phyloP scores from a whole-genome alignment of 2,329 filamentous ascomycete species.

The Diplodia corticola region DNA sequence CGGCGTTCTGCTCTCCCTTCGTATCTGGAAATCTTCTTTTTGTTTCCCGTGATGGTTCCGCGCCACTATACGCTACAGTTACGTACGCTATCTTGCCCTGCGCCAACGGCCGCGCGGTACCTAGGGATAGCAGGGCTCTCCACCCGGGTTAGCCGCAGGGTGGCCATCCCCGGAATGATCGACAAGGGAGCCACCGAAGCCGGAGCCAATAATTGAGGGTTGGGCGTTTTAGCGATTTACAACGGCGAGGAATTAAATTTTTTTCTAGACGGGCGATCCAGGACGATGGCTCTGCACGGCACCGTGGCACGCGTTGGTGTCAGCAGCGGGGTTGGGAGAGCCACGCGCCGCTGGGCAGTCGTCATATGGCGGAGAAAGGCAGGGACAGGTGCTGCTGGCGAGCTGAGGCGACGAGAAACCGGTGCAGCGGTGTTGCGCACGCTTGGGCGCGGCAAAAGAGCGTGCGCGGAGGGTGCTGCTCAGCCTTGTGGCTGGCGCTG shows the following conservation, averaged over 20 bases:
- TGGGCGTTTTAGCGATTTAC: background rate
- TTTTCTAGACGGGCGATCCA: background rate
- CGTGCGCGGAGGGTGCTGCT: background rate
- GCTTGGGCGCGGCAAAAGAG: background rate
- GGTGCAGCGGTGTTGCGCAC: background rate
- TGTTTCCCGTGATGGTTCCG: no score
- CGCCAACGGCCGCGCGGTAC: background rate
- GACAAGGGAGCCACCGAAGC: conserved; percentile 3
- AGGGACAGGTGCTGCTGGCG: background rate
- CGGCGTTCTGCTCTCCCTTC: background rate
- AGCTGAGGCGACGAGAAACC: background rate
- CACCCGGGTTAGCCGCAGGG: background rate
- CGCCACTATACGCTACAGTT: background rate
- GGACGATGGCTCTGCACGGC: background rate
- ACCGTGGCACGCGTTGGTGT: background rate
- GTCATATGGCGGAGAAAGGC: background rate
- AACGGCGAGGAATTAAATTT: background rate
- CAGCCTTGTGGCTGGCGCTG: conserved; percentile 15
- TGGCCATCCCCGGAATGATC: conserved; percentile 19
- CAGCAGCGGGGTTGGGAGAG: conserved; percentile 11
- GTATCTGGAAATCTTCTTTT: background rate
- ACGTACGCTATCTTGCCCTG: background rate
- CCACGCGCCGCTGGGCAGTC: background rate
- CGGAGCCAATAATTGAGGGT: conserved; percentile 3
- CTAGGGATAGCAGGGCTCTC: background rate